Evolutionary conservation across 2,329 filamentous ascomycete genomes (phyloP).

Genomic region (Sarocladium brachiariae): DNA sequence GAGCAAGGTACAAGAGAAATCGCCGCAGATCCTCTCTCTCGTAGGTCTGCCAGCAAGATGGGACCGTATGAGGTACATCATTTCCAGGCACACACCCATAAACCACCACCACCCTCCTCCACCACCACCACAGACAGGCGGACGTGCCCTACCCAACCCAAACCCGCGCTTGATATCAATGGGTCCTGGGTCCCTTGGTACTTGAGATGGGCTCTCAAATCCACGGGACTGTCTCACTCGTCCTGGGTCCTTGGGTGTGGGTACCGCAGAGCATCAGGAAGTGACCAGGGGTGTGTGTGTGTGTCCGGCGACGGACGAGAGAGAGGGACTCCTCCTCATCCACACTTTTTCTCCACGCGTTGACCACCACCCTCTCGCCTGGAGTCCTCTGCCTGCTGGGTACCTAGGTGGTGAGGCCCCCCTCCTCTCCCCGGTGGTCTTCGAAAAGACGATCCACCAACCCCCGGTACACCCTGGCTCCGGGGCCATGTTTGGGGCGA

Average conservation of each 20-base stretch:
- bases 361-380: not conserved
- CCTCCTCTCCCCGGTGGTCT: conserved; percentile 2
- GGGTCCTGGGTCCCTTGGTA: conserved; percentile 2
- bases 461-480: conserved; percentile 1
- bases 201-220: not conserved
- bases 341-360: conserved; percentile 7
- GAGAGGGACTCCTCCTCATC: conserved; percentile 6
- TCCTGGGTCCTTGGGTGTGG: conserved; percentile 3
- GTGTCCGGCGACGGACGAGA: conserved; percentile 8
- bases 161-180: conserved; percentile 1
- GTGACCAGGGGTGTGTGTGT: conserved; percentile 6
- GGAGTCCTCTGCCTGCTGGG: not conserved
- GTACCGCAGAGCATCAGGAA: not conserved
- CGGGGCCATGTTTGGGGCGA: conserved; percentile 13
- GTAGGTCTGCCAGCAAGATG: not conserved
- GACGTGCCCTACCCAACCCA: conserved; percentile 1
- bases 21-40: conserved; percentile 3
- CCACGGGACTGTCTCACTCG: conserved; percentile 7
- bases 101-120: not conserved
- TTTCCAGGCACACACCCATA: conserved; percentile 1
- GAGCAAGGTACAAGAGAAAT: conserved; percentile 3
- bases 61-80: conserved; percentile 3
- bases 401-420: not conserved
- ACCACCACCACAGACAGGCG: not conserved
- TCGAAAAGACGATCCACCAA: conserved; percentile 4